Percentiles rank a stretch among this genome's conserved stretches.
Evolutionary conservation across 2,329 filamentous ascomycete species (phyloP).

Genomic region (Colletotrichum lupini): DNA sequence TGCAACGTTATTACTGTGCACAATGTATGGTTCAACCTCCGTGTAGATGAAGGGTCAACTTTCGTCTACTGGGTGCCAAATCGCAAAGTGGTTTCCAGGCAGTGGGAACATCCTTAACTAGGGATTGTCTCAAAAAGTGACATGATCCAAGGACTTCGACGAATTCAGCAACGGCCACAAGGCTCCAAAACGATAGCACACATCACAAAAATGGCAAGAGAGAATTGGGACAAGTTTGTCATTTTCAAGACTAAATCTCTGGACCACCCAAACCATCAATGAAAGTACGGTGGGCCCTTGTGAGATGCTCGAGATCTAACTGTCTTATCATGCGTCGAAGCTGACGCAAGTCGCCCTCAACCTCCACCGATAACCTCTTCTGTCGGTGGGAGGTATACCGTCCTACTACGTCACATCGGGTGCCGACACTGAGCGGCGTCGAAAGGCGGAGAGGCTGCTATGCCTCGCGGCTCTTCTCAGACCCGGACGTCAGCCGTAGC

Average conservation of each 20-base stretch:
- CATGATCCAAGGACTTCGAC: no score
- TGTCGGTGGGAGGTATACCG: conserved; percentile 30
- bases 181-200: no score
- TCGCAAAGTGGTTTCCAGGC: no score
- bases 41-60: no score
- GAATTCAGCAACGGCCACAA: no score
- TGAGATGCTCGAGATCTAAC: conserved; percentile 9
- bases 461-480: conserved; percentile 8
- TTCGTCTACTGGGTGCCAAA: no score
- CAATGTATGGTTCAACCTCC: no score
- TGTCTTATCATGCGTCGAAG: conserved; percentile 29
- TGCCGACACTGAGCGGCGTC: conserved; percentile 31
- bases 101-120: no score
- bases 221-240: conserved; percentile 7
- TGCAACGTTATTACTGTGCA: no score
- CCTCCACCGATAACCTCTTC: conserved; percentile 31
- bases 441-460: conserved; percentile 8
- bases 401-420: conserved; percentile 34
- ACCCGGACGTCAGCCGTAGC: conserved; percentile 32
- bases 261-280: conserved; percentile 7
- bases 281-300: conserved; percentile 10
- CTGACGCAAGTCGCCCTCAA: conserved; percentile 36
- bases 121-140: no score
- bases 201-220: neutral
- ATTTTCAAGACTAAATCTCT: conserved; percentile 10